Percentiles rank a stretch among this genome's conserved stretches.
These are phyloP conservation scores for Auricularia heimuer DNA, from an alignment of 768 basidiomycete species.

Conservation along the genomic window DNA sequence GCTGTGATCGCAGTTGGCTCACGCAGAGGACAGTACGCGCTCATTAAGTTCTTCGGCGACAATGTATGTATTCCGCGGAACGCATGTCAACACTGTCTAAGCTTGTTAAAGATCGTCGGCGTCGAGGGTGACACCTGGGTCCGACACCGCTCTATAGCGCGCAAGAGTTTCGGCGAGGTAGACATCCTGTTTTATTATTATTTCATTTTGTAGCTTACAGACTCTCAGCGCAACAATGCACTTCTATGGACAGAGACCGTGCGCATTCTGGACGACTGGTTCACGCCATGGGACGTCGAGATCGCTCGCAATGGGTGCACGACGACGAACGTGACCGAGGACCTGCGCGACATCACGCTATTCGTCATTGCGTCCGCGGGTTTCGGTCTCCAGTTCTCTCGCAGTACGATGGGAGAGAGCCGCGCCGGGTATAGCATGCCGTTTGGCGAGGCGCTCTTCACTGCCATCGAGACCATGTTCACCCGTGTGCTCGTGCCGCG, in stretches of 20 bases:
- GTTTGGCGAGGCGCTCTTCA: conserved; percentile 20
- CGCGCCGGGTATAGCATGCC: conserved; percentile 23
- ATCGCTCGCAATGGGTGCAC: not conserved
- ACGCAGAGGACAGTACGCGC: not conserved
- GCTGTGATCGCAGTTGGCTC: not conserved
- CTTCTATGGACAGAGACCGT: not conserved
- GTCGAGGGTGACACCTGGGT: not conserved
- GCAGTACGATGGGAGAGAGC: conserved; percentile 15
- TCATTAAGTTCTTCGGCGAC: not conserved
- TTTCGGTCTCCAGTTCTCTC: conserved; percentile 31
- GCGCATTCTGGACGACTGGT: not conserved
- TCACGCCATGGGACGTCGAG: not conserved
- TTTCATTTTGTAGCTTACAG: not conserved
- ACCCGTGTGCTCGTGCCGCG: conserved; percentile 19
- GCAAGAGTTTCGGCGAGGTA: not conserved
- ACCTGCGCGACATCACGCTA: not conserved
- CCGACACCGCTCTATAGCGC: not conserved
- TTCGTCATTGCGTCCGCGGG: conserved; percentile 29
- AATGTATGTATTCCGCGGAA: not conserved
- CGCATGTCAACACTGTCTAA: not conserved
- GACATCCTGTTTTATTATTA: too few relatives aligned
- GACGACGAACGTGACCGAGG: not conserved
- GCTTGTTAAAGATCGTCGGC: not conserved
- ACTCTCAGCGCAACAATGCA: not conserved
- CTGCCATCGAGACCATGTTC: conserved; percentile 23